phyloP scores from a whole-genome alignment of 2,329 filamentous ascomycete genomes.

The Pseudogymnoascus sp. region DNA sequence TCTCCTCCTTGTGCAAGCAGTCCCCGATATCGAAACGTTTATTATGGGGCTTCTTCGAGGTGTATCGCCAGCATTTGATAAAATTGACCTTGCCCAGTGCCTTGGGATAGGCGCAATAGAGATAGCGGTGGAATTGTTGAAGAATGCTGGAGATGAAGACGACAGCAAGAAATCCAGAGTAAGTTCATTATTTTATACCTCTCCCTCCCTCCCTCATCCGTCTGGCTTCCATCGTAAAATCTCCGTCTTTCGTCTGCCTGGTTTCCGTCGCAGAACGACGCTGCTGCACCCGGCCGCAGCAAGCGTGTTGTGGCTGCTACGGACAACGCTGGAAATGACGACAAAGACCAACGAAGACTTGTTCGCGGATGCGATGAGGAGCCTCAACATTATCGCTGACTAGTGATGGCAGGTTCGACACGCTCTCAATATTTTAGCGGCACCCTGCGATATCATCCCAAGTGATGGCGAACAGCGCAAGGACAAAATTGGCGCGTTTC shows the following conservation, averaged over 20 bases:
- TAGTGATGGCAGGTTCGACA: conserved; percentile 22
- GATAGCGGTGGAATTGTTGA: conserved; percentile 75
- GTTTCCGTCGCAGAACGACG: neutral
- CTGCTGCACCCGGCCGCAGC: neutral
- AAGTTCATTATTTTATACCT: conserved; percentile 25
- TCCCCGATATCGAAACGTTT: conserved; percentile 52
- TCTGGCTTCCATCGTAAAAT: neutral
- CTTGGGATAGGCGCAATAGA: conserved; percentile 68
- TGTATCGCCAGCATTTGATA: conserved; percentile 63
- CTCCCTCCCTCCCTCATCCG: neutral
- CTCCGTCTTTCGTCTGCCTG: neutral
- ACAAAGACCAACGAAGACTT: neutral
- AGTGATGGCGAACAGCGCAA: conserved; percentile 38
- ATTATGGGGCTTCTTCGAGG: conserved; percentile 62
- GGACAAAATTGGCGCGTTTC: conserved; percentile 59
- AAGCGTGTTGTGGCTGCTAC: too few species aligned
- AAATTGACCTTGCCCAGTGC: conserved; percentile 58
- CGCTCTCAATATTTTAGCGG: conserved; percentile 36
- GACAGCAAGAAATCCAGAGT: conserved; percentile 52
- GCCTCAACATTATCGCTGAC: conserved; percentile 10
- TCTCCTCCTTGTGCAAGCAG: conserved; percentile 51
- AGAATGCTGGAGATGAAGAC: conserved; percentile 64
- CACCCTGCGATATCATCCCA: conserved; percentile 32
- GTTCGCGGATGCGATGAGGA: neutral
- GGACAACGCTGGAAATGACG: too few species aligned